Conservation (phyloP, 2,329 filamentous ascomycete species). For the Pyricularia sp. region DNA sequence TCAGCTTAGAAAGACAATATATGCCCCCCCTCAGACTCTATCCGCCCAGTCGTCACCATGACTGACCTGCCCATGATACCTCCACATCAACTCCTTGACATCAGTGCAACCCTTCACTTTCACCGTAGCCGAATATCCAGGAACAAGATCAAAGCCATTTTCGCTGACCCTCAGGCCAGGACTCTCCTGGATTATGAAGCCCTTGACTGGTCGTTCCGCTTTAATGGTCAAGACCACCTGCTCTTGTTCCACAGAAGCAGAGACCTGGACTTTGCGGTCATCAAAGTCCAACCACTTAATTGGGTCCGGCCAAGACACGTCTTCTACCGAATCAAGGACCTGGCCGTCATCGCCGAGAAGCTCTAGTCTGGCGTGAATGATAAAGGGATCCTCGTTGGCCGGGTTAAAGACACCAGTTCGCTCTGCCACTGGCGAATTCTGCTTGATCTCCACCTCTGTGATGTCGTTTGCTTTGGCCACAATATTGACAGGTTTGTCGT, state of each 20-base stretch:
- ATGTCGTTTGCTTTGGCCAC: constrained; percentile 21
- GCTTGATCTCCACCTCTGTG: constrained; percentile 24
- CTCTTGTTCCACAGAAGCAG: constrained; percentile 10
- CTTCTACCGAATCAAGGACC: constrained; percentile 23
- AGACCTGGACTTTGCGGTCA: constrained; percentile 25
- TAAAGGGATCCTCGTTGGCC: constrained; percentile 13
- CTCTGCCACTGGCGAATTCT: constrained; percentile 12
- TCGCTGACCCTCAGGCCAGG: constrained; percentile 34
- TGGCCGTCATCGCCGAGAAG: constrained; percentile 18
- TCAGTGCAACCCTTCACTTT: constrained; percentile 10
- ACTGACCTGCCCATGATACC: constrained; percentile 7
- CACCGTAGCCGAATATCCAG: constrained; percentile 20
- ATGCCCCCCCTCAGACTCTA: not conserved
- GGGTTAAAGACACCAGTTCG: constrained; percentile 3
- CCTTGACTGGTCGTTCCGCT: constrained; percentile 38
- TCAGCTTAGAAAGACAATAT: not conserved
- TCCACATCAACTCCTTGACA: constrained; percentile 6
- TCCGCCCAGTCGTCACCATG: not conserved
- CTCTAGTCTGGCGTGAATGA: constrained; percentile 25
- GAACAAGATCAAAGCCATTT: constrained; percentile 45
- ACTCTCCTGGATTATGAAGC: constrained; percentile 38
- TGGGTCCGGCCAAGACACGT: constrained; percentile 48
- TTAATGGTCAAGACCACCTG: constrained; percentile 10
- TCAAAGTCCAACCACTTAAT: constrained; percentile 44
- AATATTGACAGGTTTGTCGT: constrained; percentile 14